phyloP scores from a whole-genome alignment of 2,329 filamentous ascomycete genomes.

The Aspergillus oerlinghausenensis region DNA sequence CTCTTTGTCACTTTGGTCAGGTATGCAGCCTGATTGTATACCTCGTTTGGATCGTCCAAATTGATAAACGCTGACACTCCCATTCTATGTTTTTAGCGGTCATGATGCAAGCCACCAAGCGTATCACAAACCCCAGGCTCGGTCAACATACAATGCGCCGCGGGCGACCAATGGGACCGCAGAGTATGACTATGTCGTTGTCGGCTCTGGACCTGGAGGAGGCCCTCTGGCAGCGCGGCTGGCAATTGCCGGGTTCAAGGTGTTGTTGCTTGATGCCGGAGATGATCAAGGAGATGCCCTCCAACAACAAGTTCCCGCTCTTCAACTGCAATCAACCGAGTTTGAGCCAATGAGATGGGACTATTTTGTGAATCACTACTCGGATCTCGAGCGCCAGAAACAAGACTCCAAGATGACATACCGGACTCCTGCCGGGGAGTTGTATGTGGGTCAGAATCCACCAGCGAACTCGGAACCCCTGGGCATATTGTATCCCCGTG shows the following conservation, averaged over 20 bases:
- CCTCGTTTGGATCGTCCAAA: too few species aligned
- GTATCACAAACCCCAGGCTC: too few species aligned
- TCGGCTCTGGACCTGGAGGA: conserved; percentile 58
- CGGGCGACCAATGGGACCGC: not conserved
- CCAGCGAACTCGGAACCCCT: conserved; percentile 47
- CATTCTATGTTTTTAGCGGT: too few species aligned
- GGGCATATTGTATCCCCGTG: conserved; percentile 55
- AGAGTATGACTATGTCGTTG: conserved; percentile 59
- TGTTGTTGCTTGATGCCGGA: conserved; percentile 59
- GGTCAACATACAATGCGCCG: too few species aligned
- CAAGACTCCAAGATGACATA: conserved; percentile 59
- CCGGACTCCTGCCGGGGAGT: conserved; percentile 46
- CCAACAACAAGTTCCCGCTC: conserved; percentile 53
- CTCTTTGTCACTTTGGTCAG: too few species aligned
- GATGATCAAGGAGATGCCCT: conserved; percentile 51
- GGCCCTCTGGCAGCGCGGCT: conserved; percentile 56
- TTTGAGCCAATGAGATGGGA: conserved; percentile 57
- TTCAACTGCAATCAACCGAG: conserved; percentile 52
- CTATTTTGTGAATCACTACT: conserved; percentile 61
- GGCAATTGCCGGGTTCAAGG: conserved; percentile 56
- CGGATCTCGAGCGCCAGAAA: conserved; percentile 49
- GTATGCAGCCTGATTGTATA: too few species aligned
- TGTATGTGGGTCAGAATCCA: conserved; percentile 52
- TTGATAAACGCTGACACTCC: too few species aligned
- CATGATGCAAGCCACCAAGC: too few species aligned